Conservation (phyloP, 495 filamentous ascomycete species). For the Aspergillus conjunctus region DNA sequence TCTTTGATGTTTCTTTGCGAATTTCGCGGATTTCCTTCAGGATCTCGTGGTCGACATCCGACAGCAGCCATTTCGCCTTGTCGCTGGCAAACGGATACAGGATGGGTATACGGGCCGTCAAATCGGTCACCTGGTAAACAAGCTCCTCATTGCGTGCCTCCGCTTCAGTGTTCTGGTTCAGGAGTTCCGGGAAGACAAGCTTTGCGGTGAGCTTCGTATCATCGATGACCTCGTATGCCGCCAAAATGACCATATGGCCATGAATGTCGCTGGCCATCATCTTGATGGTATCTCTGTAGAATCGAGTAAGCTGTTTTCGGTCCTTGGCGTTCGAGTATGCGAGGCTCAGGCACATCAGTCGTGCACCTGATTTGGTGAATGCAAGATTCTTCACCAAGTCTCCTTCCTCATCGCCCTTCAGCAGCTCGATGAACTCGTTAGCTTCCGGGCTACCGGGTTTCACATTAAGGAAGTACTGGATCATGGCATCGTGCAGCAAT, state of each 20-base stretch:
- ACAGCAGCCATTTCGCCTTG: conserved; percentile 68
- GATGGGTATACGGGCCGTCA: conserved; percentile 73
- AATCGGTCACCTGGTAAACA: conserved; percentile 61
- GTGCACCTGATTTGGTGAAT: conserved; percentile 86
- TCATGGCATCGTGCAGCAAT: conserved; percentile 95
- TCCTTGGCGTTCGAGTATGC: conserved; percentile 90
- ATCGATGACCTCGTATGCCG: conserved; percentile 87
- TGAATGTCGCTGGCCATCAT: conserved; percentile 76
- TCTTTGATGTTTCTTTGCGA: conserved; percentile 83
- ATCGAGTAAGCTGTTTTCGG: conserved; percentile 81
- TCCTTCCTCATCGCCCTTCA: conserved; percentile 87
- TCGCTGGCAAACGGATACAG: conserved; percentile 81
- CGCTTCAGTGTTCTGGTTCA: conserved; percentile 64
- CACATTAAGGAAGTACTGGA: conserved; percentile 87
- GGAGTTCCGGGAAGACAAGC: conserved; percentile 77
- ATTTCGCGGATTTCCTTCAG: conserved; percentile 75
- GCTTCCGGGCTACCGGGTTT: conserved; percentile 74
- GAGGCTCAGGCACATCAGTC: conserved; percentile 76
- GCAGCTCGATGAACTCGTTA: conserved; percentile 82
- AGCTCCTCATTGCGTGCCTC: conserved; percentile 62
- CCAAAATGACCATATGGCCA: conserved; percentile 78
- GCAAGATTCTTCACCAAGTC: conserved; percentile 92
- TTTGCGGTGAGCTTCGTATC: conserved; percentile 90
- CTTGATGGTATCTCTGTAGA: conserved; percentile 82
- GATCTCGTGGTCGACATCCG: conserved; percentile 61